Evolutionary conservation across 108 stramenopile species (phyloP), one percentile per base, ranked within the genome.

Genomic region (Pseudonitzschia multiseries): DNA sequence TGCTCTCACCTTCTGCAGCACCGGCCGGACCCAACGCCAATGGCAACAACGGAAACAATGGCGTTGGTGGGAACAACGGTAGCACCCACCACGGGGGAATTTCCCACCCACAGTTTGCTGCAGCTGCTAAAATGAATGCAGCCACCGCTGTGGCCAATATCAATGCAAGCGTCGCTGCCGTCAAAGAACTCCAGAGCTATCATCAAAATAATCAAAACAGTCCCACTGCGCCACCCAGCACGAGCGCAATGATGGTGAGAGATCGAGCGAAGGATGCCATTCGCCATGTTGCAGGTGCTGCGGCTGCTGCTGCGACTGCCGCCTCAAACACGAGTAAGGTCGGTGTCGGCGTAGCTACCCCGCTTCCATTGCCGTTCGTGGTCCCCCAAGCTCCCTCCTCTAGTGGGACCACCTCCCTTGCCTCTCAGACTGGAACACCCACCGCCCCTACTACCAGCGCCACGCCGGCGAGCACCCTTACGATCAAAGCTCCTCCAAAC

Each of bases 161-260:
- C 32, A 62, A 62, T 29, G 61, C 61, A 17, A 62, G 27, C 18
- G 33, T 28, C 31, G 31, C 61, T 40, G 36, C 36, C 17, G 61
- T 62, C 26, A 62, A 62, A 28, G 61, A 62, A 8, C 8, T 62
- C 17, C 61, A 62, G n/a, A 62, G 33, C 29, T 62, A 62, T 40
- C 27, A 24, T 0, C 21, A 56, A 26, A 22, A 22, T 10, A 26
- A 26, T 10, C 5, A 24, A 26, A 22, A 26, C 4, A 56, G 22
- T 56, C 54, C 54, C 2, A 56, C 9, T 24, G 5, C 54, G 2
- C 2, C 54, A 26, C 22, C 21, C 9, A 31, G 6, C 31, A 8
- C 36, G 8, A 42, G 61, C 18, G 57, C 29, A 18, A 31, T 28
- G 27, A 31, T 28, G 14, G 57, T 10, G 27, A 31, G 27, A 31